These are phyloP conservation scores for Solanum chiquidenum DNA, from an alignment of 257 asterid species.

Conservation along the genomic window DNA sequence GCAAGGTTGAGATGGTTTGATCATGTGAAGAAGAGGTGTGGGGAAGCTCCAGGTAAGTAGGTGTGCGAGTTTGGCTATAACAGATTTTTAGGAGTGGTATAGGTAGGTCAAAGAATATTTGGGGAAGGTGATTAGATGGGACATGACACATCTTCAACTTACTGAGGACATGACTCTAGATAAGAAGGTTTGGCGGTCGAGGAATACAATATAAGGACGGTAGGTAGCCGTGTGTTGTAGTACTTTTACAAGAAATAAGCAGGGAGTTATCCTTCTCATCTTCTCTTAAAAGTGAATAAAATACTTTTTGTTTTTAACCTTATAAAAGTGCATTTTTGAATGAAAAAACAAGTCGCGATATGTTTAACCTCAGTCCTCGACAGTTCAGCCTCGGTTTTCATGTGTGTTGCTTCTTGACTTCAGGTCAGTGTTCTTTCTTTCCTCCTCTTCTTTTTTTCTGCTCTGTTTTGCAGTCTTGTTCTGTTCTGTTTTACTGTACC, in stretches of 20 bases:
- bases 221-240: too few species aligned
- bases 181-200: too few species aligned
- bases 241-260: too few species aligned
- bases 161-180: background rate
- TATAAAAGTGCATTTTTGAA: background rate
- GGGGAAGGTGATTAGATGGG: background rate
- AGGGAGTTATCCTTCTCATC: too few species aligned
- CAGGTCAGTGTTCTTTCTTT: background rate
- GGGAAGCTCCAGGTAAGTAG: background rate
- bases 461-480: background rate
- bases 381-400: too few species aligned
- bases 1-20: too few species aligned
- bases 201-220: too few species aligned
- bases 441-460: background rate
- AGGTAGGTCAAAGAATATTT: background rate
- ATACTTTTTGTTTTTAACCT: too few species aligned
- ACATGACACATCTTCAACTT: background rate
- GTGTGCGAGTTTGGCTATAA: background rate
- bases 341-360: background rate
- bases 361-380: too few species aligned
- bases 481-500: background rate
- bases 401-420: too few species aligned
- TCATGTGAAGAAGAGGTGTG: background rate
- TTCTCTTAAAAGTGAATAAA: too few species aligned
- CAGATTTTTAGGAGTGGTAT: too few species aligned